Base-by-base conservation (phyloP, 164 flowering plant genomes). In the Saururus chinensis region DNA sequence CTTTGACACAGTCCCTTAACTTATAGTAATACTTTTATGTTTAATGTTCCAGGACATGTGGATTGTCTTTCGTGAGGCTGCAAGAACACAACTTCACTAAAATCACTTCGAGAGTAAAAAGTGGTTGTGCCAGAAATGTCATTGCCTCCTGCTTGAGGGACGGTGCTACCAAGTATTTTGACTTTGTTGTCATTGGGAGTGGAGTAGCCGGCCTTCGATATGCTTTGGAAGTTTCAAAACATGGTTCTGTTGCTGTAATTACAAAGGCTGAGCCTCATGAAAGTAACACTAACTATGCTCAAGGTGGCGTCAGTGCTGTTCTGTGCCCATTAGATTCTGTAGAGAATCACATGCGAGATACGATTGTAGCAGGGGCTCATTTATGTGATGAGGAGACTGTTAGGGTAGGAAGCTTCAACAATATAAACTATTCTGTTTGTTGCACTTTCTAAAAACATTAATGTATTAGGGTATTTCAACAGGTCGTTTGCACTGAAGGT, bases 401-500 rank as follows among this genome's bases (percentile, higher is more conserved):
- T 53, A 79, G 90, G 73, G 98, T 93, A 76, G 56, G 56, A 19
- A 53, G 22, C 24, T 19, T 19, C 56, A 30, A 12, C 49, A 45
- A 45, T 13, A 45, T 45, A 45, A 45, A 2, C 4, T 45, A 13
- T 45, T 9, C 49, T 45, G 49, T 45, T 45, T 45, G 49, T 45
- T 30, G 37, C 49, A 8, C 17, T 17, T 45, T 17, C 2, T 45
- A 45, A 2, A 12, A 17, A 7, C 49, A 45, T 45, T 45, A 12
- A 45, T 45, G 49, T 14, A 8, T 45, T 0, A 45, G 49, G 49
- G 17, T 45, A 17, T 45, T 9, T 37, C 16, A 58, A 40, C 60
- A 93, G 99, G 96, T 93, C 70, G 99, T 93, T 23, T 93, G 99
- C 66, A 84, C 97, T 19, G 99, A 93, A 83, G 99, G 99, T 37